Base-by-base conservation (phyloP, 257 asterid genomes). In the Fraxinus excelsior region DNA sequence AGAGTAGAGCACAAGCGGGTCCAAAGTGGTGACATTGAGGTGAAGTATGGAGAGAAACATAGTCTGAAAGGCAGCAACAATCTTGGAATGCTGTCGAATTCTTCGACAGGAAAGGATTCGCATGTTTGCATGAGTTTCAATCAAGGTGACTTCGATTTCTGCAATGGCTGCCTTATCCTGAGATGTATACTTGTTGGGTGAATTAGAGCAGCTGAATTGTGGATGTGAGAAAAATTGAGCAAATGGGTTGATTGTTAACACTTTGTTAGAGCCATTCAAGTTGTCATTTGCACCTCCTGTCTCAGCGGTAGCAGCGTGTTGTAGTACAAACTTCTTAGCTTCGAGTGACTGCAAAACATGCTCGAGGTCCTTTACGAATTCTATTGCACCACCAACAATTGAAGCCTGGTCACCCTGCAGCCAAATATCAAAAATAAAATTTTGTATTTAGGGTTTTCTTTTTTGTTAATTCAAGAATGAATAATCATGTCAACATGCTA, bases 351-450 rank as follows among this genome's bases (percentile, higher is more conserved):
- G 99, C 62, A 96, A 77, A n/a, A 86, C 86, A 87, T 96, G 97
- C n/a, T 96, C 99, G 2, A 96, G 87, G 51, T 90, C 98, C 89
- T 96, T 96, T 77, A 96, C 97, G 75, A 89, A 96, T 26, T 96
- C 97, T 46, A 96, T 93, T 53, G 99, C 97, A 11, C 99, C 99
- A 21, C 98, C 98, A 40, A 96, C 98, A 18, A 93, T 90, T 2
- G 99, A 96, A 4, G 98, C 97, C 68, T 96, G 98, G 84, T 96
- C 98, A 73, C 98, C 99, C 99, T 95, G 64, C 77, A 80, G 46
- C 38, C 28, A 1, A 21, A 40, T 37, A 37, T 29, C 19, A 74
- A 16, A 19, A 42, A 11, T 2, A 38, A 34, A 26, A 42, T 42
- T 19, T n/a, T 12, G 10, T 51, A 7, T 1, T 14, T 74, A 62